These are phyloP conservation scores for Ophiostoma tasmaniense DNA, from an alignment of 2,329 filamentous ascomycete species.

Conservation along the genomic window DNA sequence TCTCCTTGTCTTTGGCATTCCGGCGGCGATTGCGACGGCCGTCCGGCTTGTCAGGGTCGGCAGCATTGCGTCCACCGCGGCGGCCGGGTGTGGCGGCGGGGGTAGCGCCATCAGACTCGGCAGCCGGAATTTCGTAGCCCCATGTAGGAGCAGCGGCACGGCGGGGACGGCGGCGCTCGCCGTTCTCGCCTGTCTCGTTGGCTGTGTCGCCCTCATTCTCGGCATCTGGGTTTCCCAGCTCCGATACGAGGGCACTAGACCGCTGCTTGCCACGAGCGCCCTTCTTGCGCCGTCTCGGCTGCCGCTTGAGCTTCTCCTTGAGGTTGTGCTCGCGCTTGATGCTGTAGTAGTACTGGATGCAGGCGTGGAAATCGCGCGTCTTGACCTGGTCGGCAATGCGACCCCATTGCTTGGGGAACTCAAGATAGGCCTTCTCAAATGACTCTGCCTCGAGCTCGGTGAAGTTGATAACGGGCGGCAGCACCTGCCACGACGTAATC, in stretches of 20 bases:
- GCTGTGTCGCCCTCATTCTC: constrained; percentile 43
- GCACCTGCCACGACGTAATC: constrained; percentile 61
- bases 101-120: constrained; percentile 52
- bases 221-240: constrained; percentile 52
- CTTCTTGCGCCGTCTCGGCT: constrained; percentile 51
- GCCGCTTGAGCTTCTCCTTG: constrained; percentile 65
- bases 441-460: constrained; percentile 58
- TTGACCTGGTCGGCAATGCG: constrained; percentile 61
- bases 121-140: constrained; percentile 44
- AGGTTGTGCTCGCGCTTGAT: constrained; percentile 68
- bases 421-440: constrained; percentile 67
- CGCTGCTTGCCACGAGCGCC: constrained; percentile 48
- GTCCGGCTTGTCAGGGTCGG: constrained; percentile 18
- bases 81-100: constrained; percentile 50
- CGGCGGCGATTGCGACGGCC: constrained; percentile 33
- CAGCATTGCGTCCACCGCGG: constrained; percentile 32
- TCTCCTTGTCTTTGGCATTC: constrained; percentile 32
- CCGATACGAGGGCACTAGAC: constrained; percentile 57
- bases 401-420: constrained; percentile 75
- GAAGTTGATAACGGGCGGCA: constrained; percentile 68
- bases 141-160: constrained; percentile 64
- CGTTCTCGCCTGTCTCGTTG: constrained; percentile 47
- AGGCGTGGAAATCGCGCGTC: constrained; percentile 64
- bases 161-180: constrained; percentile 52
- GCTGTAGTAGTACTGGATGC: constrained; percentile 80